Conservation (phyloP, 1,284 basidiomycete genomes). For the Xerocomus amazonicus region DNA sequence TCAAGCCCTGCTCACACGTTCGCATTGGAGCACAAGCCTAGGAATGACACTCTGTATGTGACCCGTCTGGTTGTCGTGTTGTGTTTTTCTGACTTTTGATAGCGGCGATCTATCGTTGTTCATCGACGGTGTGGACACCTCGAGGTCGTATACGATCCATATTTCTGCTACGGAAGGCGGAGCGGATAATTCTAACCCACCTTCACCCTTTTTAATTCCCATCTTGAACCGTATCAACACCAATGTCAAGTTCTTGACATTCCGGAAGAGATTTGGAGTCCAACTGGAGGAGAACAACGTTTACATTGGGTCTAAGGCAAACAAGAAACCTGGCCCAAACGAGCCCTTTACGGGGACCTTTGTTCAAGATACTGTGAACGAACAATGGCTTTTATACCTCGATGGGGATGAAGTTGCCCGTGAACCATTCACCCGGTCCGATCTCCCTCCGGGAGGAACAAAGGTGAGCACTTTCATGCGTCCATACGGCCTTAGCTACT, state of each 20-base stretch:
- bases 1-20: not conserved
- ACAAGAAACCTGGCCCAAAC: not conserved
- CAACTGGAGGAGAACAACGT: not conserved
- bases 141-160: not conserved
- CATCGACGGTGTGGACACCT: not conserved
- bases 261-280: not conserved
- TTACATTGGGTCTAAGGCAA: not conserved
- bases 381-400: not conserved
- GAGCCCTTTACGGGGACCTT: not conserved
- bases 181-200: not conserved
- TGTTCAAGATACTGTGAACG: not conserved
- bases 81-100: not conserved
- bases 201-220: not conserved
- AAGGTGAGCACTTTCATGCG: not conserved
- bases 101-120: not conserved
- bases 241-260: not conserved
- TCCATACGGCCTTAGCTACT: not conserved
- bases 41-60: not conserved
- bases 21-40: not conserved
- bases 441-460: not conserved
- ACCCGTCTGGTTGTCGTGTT: not conserved
- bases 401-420: not conserved
- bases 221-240: not conserved
- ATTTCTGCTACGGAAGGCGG: not conserved
- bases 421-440: not conserved